Evolutionary conservation across 2,329 filamentous ascomycete genomes (phyloP), one percentile per base, ranked within the genome.

Genomic region (Cladosporium velox): DNA sequence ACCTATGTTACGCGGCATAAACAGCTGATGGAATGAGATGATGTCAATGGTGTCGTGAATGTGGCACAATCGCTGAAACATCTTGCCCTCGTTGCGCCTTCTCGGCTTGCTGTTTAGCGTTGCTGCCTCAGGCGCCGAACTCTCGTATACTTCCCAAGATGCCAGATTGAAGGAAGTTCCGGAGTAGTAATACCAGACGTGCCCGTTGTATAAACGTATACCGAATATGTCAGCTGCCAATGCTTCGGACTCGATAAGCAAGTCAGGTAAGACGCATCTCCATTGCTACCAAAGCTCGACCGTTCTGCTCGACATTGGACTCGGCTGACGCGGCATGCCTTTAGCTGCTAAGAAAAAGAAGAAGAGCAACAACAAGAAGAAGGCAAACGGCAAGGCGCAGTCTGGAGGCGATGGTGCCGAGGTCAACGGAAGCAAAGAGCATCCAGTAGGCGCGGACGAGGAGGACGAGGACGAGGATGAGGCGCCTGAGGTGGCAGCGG

Each of bases 331-430:
- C 62, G 68, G 67, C 65, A 35, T 12, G n/a, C 24, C 24, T 41
- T 21, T 44, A 69, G 68, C 70, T 59, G 54, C 70, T 44, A 57
- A 57, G 49, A 87, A 81, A 73, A 83, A 84, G 73, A 87, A 85
- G 79, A 86, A 82, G 74, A 85, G 81, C 76, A 86, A 84, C 66
- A 72, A 60, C 75, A 85, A 84, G 79, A 87, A 85, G 77, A 86
- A 85, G 77, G 79, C 78, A 69, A 77, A 77, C 66, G 77, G 75
- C 65, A 85, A 83, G 72, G 72, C 73, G 24, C 79, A 80, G 66
- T 69, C 71, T 24, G 79, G 79, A 67, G 77, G 77, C 18, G 78
- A 79, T 59, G 63, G 71, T 5, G 67, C 67, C 26, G 78, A 77
- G 51, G 66, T 70, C 41, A 76, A 78, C 70, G 73, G 73, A 60